Evolutionary conservation across 1,139 yeast species (phyloP).

Genomic region (Protomyces pachydermus): DNA sequence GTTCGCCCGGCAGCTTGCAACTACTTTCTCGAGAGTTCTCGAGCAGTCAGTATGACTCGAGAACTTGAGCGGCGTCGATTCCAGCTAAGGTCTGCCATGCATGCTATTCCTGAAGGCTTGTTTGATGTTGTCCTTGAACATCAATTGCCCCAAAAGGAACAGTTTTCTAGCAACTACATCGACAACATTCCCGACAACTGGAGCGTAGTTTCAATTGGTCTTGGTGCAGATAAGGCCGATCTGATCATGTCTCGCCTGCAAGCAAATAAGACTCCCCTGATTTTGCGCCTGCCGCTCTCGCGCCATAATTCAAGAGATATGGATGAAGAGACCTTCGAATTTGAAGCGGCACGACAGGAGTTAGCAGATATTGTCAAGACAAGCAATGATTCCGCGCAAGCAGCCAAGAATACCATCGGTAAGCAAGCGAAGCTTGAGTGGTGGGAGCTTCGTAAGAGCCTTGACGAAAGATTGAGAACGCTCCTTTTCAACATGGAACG

Average conservation of each 20-base stretch:
- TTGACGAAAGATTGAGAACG: slow-evolving; percentile 54
- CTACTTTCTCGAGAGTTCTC: slow-evolving; percentile 13
- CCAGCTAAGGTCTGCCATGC: not conserved
- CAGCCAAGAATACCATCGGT: slow-evolving; percentile 44
- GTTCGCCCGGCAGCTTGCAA: not conserved
- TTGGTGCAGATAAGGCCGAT: slow-evolving; percentile 56
- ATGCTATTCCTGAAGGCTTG: not conserved
- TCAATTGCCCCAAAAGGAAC: slow-evolving; percentile 19
- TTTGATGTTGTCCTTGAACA: not conserved
- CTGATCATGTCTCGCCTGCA: slow-evolving; percentile 51
- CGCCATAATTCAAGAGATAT: slow-evolving; percentile 49
- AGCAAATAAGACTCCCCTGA: slow-evolving; percentile 42
- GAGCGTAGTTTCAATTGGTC: slow-evolving; percentile 58
- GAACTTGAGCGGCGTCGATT: not conserved
- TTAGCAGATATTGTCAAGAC: slow-evolving; percentile 51
- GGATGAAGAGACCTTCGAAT: slow-evolving; percentile 45
- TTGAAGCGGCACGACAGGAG: slow-evolving; percentile 47
- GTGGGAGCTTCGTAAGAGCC: slow-evolving; percentile 67
- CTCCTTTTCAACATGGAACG: slow-evolving; percentile 58
- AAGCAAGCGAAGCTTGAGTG: slow-evolving; percentile 62
- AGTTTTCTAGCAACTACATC: slow-evolving; percentile 32
- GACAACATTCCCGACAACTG: slow-evolving; percentile 48
- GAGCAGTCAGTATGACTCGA: not conserved
- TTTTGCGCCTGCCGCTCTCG: slow-evolving; percentile 56
- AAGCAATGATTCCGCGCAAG: slow-evolving; percentile 57